Evolutionary conservation across 805 yeast genomes (phyloP), one percentile per base, ranked within the genome.

Genomic region (Myxozyma udenii): DNA sequence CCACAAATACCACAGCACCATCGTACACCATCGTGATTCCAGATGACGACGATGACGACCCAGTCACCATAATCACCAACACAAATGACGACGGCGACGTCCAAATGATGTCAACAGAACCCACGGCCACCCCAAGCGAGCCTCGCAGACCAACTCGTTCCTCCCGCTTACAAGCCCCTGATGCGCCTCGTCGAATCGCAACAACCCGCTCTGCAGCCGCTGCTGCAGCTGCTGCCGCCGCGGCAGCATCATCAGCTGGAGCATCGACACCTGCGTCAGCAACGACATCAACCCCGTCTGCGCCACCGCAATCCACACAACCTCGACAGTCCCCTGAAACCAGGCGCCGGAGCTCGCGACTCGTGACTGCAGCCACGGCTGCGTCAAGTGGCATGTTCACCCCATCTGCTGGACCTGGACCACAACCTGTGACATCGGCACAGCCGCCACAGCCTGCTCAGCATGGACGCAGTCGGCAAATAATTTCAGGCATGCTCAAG

Each of bases 211-310:
- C 46, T 21, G 18, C 41, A 16, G 44, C 35, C 12, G 24, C 41
- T 9, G 35, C 38, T 5, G 42, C 24, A 12, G 36, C 47, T 26
- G 37, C 51, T 23, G 41, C 41, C 18, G 44, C 35, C 12, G 24
- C 41, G 3, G 35, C 38, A 9, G 42, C 24, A 12, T 24, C 47
- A 33, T 24, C 51, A 25, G 41, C 6, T 40, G 58, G 11, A 52
- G 56, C 19, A 53, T 56, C 38, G 33, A 52, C n/a, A 40, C 53
- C 16, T 11, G 33, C n/a, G 18, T 46, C 33, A 26, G 42, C 45
- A 38, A 19, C 40, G 16, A 9, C 25, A 32, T 26, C 24, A 21
- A 26, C 4, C 14, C 48, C 12, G 22, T 32, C n/a, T 12, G 14
- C 2, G 3, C 37, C 7, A 40, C 32, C 18, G 16, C 41, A 5